Percentiles rank a stretch among this genome's conserved stretches.
Evolutionary conservation across 1,284 basidiomycete species (phyloP).

Genomic region (Ustilago shanxiensis): DNA sequence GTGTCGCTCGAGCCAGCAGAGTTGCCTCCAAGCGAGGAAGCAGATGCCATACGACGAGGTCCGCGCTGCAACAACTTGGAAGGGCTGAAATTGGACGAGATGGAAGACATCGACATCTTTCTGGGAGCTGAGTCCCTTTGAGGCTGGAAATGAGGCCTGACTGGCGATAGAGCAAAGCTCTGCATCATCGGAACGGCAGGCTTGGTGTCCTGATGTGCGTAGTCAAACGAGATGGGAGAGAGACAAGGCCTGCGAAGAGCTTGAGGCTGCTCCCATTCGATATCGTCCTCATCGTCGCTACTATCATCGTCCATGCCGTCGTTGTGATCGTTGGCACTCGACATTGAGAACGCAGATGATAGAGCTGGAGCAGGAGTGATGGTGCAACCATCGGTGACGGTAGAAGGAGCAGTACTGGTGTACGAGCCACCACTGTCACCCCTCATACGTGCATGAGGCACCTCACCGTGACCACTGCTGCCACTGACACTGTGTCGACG

Average conservation of each 20-base stretch:
- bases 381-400: slow-evolving; percentile 2
- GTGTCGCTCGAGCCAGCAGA: slow-evolving; percentile 4
- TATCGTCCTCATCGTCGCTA: slow-evolving; percentile 22
- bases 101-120: neutral
- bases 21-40: slow-evolving; percentile 10
- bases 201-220: neutral
- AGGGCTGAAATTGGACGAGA: neutral
- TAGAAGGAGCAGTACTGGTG: slow-evolving; percentile 17
- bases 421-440: slow-evolving; percentile 12
- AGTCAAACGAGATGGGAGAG: slow-evolving; percentile 6
- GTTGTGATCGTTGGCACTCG: neutral
- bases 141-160: neutral
- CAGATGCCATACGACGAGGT: slow-evolving; percentile 20
- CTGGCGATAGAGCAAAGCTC: neutral
- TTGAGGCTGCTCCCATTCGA: slow-evolving; percentile 23
- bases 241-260: neutral
- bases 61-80: slow-evolving; percentile 9
- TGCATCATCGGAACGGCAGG: neutral
- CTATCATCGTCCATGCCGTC: neutral
- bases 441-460: neutral
- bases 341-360: slow-evolving; percentile 11
- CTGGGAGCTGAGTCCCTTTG: neutral
- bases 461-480: slow-evolving; percentile 17
- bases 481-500: slow-evolving; percentile 25
- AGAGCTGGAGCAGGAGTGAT: neutral